A percentile compares a stretch with the other conserved stretches of the same genome.
phyloP scores from a whole-genome alignment of 2,329 filamentous ascomycete genomes.

The Tolypocladium paradoxum region DNA sequence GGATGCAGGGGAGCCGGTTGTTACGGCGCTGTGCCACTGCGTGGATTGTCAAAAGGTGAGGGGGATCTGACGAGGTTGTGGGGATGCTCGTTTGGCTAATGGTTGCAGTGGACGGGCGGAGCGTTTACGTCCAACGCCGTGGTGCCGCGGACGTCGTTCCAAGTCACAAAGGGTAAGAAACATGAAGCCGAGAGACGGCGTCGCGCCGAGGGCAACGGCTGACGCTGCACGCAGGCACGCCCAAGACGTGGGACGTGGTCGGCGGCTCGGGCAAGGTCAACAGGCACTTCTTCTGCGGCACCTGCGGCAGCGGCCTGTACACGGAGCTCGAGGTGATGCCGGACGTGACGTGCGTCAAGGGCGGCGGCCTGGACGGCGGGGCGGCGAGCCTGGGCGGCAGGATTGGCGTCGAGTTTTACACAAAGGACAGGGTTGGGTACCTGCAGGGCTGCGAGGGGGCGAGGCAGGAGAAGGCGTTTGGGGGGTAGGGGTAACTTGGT shows the following conservation, averaged over 20 bases:
- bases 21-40: slow-evolving; percentile 41
- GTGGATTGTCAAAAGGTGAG: slow-evolving; percentile 42
- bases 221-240: slow-evolving; percentile 21
- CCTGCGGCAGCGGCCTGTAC: slow-evolving; percentile 39
- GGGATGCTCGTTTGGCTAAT: neutral
- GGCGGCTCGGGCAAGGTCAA: slow-evolving; percentile 43
- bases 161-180: slow-evolving; percentile 40
- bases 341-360: slow-evolving; percentile 37
- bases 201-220: neutral
- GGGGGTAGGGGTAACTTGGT: neutral
- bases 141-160: slow-evolving; percentile 33
- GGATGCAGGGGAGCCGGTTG: slow-evolving; percentile 25
- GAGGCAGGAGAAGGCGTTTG: slow-evolving; percentile 6
- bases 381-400: slow-evolving; percentile 29
- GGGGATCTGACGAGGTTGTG: no score
- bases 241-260: slow-evolving; percentile 33
- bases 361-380: slow-evolving; percentile 37
- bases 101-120: slow-evolving; percentile 34
- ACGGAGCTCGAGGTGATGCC: slow-evolving; percentile 43
- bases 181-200: neutral
- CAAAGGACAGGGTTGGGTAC: slow-evolving; percentile 36
- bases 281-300: slow-evolving; percentile 43
- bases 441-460: slow-evolving; percentile 24
- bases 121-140: slow-evolving; percentile 44
- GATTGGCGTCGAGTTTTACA: slow-evolving; percentile 41